Conservation (phyloP, 1,284 basidiomycete genomes). For the Ustilago nuda region DNA sequence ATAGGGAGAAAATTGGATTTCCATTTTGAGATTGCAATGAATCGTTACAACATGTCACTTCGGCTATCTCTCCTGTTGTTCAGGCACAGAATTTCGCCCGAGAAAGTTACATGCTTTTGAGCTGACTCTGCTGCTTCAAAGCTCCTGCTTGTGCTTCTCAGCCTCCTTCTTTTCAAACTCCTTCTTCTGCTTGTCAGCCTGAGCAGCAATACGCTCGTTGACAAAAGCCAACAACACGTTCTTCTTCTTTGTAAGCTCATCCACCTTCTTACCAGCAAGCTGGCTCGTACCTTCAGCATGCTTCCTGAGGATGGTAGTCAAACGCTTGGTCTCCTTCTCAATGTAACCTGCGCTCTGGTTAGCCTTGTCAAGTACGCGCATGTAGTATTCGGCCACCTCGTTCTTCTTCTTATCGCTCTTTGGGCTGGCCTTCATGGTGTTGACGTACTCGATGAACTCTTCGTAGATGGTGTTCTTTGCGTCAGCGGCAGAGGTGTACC, state of each 20-base stretch:
- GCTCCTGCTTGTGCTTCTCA: constrained; percentile 44
- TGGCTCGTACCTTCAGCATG: constrained; percentile 71
- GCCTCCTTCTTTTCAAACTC: constrained; percentile 38
- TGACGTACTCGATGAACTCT: constrained; percentile 72
- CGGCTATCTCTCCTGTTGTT: too few relatives aligned
- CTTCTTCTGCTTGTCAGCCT: constrained; percentile 49
- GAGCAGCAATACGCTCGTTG: constrained; percentile 55
- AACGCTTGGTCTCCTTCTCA: constrained; percentile 85
- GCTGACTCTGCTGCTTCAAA: constrained; percentile 12
- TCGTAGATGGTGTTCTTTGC: constrained; percentile 75
- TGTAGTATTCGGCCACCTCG: constrained; percentile 80
- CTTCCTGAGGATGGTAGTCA: constrained; percentile 77
- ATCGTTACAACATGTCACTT: not conserved
- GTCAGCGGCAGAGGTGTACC: constrained; percentile 76
- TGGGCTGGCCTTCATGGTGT: constrained; percentile 45
- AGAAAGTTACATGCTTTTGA: not conserved
- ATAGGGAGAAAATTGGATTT: constrained; percentile 1
- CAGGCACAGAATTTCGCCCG: not conserved
- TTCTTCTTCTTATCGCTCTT: constrained; percentile 67
- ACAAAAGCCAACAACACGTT: constrained; percentile 85
- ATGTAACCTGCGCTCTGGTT: constrained; percentile 79
- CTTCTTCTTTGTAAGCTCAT: constrained; percentile 91
- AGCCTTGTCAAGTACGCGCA: constrained; percentile 88
- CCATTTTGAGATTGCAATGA: not conserved
- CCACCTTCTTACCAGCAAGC: constrained; percentile 81